These are phyloP conservation scores for Vigna trinervia DNA, from an alignment of 306 rosid species.

Conservation along the genomic window DNA sequence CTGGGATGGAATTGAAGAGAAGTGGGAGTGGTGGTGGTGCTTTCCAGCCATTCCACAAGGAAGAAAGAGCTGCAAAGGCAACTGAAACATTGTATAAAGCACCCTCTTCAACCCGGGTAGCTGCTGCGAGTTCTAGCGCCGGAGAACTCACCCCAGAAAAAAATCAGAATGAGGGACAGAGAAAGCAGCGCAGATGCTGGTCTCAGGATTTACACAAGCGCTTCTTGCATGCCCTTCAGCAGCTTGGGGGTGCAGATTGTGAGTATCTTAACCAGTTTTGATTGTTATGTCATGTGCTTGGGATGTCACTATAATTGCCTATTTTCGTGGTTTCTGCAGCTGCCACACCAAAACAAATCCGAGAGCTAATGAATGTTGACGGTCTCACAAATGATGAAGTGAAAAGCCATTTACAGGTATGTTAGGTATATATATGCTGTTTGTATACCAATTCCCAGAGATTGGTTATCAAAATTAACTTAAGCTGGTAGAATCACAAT, in stretches of 20 bases:
- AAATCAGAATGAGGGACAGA: conserved; percentile 58
- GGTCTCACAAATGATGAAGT: conserved; percentile 99
- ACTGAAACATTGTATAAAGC: conserved; percentile 44
- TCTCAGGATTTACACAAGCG: conserved; percentile 88
- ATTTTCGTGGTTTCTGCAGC: conserved; percentile 54
- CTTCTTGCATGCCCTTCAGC: conserved; percentile 84
- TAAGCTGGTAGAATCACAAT: conserved; percentile 1
- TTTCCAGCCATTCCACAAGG: conserved; percentile 86
- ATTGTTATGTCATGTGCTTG: conserved; percentile 13
- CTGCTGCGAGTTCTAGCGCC: conserved; percentile 41
- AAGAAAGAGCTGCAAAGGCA: conserved; percentile 51
- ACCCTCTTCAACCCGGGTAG: conserved; percentile 44
- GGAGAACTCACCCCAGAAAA: not conserved
- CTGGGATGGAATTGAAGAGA: conserved; percentile 69
- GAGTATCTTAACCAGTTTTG: conserved; percentile 37
- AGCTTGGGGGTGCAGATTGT: conserved; percentile 94
- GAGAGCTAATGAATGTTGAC: conserved; percentile 88
- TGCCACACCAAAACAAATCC: conserved; percentile 98
- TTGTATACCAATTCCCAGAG: not conserved
- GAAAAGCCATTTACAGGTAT: conserved; percentile 97
- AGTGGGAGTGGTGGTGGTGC: conserved; percentile 79
- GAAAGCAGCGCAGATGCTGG: conserved; percentile 93
- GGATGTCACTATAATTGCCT: not conserved
- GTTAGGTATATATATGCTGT: conserved; percentile 21
- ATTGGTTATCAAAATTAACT: conserved; percentile 4